A percentile compares a stretch with the other conserved stretches of the same genome.
Conservation (phyloP, 2,329 filamentous ascomycete genomes). For the Monosporascus cannonballus region DNA sequence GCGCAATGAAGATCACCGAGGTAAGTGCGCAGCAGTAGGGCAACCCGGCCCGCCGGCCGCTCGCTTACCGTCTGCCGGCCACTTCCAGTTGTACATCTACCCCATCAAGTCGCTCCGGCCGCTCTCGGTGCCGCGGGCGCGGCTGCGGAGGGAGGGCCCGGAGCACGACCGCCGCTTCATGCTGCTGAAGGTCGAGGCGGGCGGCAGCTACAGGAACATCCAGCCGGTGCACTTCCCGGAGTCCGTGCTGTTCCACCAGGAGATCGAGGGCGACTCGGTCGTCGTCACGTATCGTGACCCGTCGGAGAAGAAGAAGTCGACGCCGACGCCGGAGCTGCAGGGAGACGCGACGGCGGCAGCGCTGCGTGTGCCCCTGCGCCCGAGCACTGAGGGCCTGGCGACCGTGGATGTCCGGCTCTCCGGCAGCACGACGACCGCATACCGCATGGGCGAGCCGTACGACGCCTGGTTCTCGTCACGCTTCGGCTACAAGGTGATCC, state of each 20-base stretch:
- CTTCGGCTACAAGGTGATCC: slow-evolving; percentile 54
- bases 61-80: not conserved
- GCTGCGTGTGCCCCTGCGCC: slow-evolving; percentile 52
- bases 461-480: slow-evolving; percentile 62
- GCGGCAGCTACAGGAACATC: slow-evolving; percentile 32
- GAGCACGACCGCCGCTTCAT: slow-evolving; percentile 65
- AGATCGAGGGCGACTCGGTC: slow-evolving; percentile 35
- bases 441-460: slow-evolving; percentile 55
- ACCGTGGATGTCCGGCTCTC: slow-evolving; percentile 52
- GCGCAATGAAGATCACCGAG: not conserved
- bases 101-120: slow-evolving; percentile 68
- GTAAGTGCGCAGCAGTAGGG: not conserved
- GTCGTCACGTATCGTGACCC: slow-evolving; percentile 38
- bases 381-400: slow-evolving; percentile 38
- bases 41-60: not conserved
- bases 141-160: slow-evolving; percentile 57
- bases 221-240: slow-evolving; percentile 51
- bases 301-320: slow-evolving; percentile 32
- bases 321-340: slow-evolving; percentile 23
- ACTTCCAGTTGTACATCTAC: slow-evolving; percentile 58
- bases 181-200: slow-evolving; percentile 48
- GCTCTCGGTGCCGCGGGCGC: slow-evolving; percentile 45
- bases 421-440: slow-evolving; percentile 49
- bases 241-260: slow-evolving; percentile 59
- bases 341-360: slow-evolving; percentile 16